phyloP scores from a whole-genome alignment of 2,329 filamentous ascomycete genomes.

The Aspergillus sp. region DNA sequence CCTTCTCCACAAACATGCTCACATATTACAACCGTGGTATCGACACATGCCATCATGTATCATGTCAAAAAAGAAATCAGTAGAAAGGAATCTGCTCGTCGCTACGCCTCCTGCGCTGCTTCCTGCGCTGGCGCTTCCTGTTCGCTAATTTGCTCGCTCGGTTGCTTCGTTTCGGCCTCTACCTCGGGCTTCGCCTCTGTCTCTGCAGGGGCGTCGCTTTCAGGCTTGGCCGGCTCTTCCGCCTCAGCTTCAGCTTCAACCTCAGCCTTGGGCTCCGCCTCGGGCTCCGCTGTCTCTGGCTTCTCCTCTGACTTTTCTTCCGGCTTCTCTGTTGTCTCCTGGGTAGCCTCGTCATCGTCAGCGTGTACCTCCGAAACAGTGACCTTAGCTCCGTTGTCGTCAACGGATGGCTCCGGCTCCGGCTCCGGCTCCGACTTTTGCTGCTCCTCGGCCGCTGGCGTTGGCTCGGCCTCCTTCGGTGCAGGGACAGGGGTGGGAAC shows the following conservation, averaged over 20 bases:
- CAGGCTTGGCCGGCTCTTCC: constrained; percentile 4
- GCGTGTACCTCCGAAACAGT: constrained; percentile 25
- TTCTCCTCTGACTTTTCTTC: not conserved
- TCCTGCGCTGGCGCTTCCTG: constrained; percentile 11
- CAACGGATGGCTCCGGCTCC: not conserved
- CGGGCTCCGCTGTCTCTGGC: constrained; percentile 6
- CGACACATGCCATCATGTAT: constrained; percentile 16
- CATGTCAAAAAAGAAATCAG: constrained; percentile 8
- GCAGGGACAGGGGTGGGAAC: not conserved
- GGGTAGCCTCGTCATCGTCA: constrained; percentile 16
- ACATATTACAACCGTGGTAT: constrained; percentile 24
- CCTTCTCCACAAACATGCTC: constrained; percentile 7
- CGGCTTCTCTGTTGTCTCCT: not conserved
- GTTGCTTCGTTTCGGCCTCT: constrained; percentile 5
- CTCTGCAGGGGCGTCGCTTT: constrained; percentile 3
- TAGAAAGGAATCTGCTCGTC: not conserved
- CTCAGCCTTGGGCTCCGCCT: constrained; percentile 14
- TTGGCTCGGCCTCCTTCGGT: constrained; percentile 18
- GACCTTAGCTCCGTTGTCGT: constrained; percentile 19
- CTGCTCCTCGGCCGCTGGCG: constrained; percentile 15
- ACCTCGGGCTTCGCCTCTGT: constrained; percentile 5
- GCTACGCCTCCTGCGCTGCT: constrained; percentile 15
- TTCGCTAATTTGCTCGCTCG: not conserved
- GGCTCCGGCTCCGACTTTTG: not conserved
- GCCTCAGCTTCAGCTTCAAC: not conserved